These are phyloP conservation scores for Amauroascus verrucosus DNA, from an alignment of 2,329 filamentous ascomycete species.

Conservation along the genomic window DNA sequence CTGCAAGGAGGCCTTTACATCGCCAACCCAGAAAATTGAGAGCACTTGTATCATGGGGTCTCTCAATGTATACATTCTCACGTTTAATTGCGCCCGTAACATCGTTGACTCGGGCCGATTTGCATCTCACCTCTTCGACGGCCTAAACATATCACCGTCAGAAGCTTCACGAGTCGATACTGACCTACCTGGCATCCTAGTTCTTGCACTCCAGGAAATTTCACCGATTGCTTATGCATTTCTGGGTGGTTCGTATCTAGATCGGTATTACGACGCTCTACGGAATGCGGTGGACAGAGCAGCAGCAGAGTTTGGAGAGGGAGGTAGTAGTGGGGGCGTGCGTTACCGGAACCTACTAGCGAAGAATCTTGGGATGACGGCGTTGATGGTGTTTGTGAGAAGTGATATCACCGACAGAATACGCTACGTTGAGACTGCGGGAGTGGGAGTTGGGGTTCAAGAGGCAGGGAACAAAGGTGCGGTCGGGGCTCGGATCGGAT, in stretches of 20 bases:
- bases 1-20: not conserved
- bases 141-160: constrained; percentile 42
- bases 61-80: constrained; percentile 53
- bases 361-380: constrained; percentile 80
- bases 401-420: constrained; percentile 50
- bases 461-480: constrained; percentile 96
- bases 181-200: constrained; percentile 56
- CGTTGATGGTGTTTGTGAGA: constrained; percentile 71
- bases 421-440: constrained; percentile 60
- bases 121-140: constrained; percentile 56
- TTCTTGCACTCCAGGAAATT: constrained; percentile 72
- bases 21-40: not conserved
- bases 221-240: constrained; percentile 76
- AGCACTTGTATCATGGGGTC: not conserved
- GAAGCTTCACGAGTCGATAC: constrained; percentile 25
- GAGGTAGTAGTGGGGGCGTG: constrained; percentile 21
- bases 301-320: constrained; percentile 15
- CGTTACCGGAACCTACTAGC: constrained; percentile 61
- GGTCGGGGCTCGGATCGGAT: constrained; percentile 63
- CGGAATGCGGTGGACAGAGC: constrained; percentile 62
- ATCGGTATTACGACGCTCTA: constrained; percentile 64
- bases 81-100: constrained; percentile 77
- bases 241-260: constrained; percentile 69
- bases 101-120: constrained; percentile 61
- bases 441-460: constrained; percentile 71